phyloP scores from a whole-genome alignment of 371 early-diverging fungal genomes.

The Entomophthora muscae region DNA sequence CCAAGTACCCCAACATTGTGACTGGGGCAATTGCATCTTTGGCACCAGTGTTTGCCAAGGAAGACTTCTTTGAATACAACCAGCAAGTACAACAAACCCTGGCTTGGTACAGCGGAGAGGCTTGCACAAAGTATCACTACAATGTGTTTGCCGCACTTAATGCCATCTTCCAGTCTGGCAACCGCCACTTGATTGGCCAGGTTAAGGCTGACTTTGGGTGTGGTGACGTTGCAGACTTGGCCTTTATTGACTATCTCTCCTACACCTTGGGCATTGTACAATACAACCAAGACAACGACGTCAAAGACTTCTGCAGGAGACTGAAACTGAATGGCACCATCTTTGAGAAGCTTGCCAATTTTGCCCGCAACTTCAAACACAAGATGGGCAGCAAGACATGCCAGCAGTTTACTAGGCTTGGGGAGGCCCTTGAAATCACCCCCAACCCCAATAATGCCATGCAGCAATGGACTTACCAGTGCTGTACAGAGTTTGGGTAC shows the following conservation, averaged over 20 bases:
- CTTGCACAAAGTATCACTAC: neutral
- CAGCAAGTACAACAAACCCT: neutral
- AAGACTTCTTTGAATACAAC: conserved; percentile 41
- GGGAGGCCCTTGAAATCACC: neutral
- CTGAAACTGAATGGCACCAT: conserved; percentile 16
- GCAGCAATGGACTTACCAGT: conserved; percentile 7
- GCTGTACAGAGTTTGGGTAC: conserved; percentile 8
- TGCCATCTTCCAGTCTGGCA: neutral
- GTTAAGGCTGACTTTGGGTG: neutral
- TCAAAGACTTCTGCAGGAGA: neutral
- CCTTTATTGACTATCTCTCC: neutral
- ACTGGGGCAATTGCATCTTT: conserved; percentile 54
- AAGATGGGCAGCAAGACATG: neutral
- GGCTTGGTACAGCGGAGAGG: conserved; percentile 19
- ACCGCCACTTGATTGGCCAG: neutral
- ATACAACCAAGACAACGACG: neutral
- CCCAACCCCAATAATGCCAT: neutral
- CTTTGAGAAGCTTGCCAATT: neutral
- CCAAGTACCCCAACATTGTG: conserved; percentile 39
- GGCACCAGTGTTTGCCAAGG: conserved; percentile 34
- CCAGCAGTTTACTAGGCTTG: neutral
- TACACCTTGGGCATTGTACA: neutral
- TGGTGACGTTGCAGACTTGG: neutral
- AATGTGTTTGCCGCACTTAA: conserved; percentile 15
- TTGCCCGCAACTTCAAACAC: neutral